Evolutionary conservation across 768 basidiomycete species (phyloP).

Genomic region (Rhodotorula paludigena): DNA sequence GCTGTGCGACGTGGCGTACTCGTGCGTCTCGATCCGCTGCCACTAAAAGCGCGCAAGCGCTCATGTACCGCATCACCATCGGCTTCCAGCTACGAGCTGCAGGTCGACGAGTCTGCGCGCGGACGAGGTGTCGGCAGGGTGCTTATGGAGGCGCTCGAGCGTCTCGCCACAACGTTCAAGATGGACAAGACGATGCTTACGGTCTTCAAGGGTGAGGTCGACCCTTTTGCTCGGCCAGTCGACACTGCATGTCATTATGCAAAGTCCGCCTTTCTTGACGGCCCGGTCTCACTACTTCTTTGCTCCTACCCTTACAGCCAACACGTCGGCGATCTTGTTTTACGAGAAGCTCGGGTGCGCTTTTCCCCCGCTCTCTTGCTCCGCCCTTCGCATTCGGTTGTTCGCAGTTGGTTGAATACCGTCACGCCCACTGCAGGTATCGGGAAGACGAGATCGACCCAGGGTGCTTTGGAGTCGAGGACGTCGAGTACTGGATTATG

Average conservation of each 20-base stretch:
- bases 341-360: conserved; percentile 38
- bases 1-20: conserved; percentile 57
- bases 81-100: conserved; percentile 66
- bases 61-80: not conserved
- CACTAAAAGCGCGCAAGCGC: not conserved
- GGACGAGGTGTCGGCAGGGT: conserved; percentile 60
- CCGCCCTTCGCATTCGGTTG: not conserved
- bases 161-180: conserved; percentile 54
- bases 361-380: not conserved
- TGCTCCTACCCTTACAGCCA: too few species aligned
- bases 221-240: not conserved
- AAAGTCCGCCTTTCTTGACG: too few species aligned
- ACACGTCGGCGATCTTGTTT: conserved; percentile 32
- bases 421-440: not conserved
- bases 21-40: conserved; percentile 54
- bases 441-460: conserved; percentile 36
- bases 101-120: conserved; percentile 53
- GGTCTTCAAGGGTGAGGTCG: conserved; percentile 60
- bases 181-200: conserved; percentile 74
- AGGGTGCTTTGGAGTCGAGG: not conserved
- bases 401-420: not conserved
- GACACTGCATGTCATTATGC: not conserved
- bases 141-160: conserved; percentile 55
- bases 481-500: conserved; percentile 21
- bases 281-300: too few species aligned